Conservation (phyloP, 2,329 filamentous ascomycete species). For the Fusarium tanahbumbuense region DNA sequence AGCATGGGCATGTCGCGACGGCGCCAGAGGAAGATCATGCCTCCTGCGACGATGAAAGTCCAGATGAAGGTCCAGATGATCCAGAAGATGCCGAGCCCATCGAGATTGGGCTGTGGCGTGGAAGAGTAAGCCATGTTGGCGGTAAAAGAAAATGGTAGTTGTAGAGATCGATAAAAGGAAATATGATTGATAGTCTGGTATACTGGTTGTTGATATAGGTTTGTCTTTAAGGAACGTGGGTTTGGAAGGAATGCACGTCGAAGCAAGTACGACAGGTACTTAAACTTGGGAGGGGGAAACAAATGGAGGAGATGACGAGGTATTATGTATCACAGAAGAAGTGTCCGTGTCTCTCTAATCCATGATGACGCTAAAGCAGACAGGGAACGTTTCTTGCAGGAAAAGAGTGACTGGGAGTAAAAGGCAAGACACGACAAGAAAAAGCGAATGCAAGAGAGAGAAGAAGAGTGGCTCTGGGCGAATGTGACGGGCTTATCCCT, state of each 20-base stretch:
- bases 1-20: slow-evolving; percentile 56
- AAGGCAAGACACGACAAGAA: background rate
- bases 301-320: slow-evolving; percentile 23
- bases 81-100: slow-evolving; percentile 57
- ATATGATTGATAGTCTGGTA: too few relatives aligned
- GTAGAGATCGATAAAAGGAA: background rate
- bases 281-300: background rate
- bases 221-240: slow-evolving; percentile 37
- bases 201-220: background rate
- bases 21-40: slow-evolving; percentile 56
- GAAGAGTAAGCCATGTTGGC: slow-evolving; percentile 34
- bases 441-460: background rate
- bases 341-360: background rate
- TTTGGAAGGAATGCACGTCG: slow-evolving; percentile 38
- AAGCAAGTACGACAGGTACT: background rate
- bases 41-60: slow-evolving; percentile 54
- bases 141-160: background rate
- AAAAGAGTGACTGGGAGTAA: background rate
- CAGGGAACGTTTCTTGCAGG: slow-evolving; percentile 18
- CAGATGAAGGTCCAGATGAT: slow-evolving; percentile 52
- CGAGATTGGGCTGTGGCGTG: slow-evolving; percentile 49
- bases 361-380: slow-evolving; percentile 5
- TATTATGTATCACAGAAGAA: slow-evolving; percentile 28
- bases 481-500: slow-evolving; percentile 16
- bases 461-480: background rate